Evolutionary conservation across 306 rosid genomes (phyloP).

Genomic region (Echinosophora koreensis): DNA sequence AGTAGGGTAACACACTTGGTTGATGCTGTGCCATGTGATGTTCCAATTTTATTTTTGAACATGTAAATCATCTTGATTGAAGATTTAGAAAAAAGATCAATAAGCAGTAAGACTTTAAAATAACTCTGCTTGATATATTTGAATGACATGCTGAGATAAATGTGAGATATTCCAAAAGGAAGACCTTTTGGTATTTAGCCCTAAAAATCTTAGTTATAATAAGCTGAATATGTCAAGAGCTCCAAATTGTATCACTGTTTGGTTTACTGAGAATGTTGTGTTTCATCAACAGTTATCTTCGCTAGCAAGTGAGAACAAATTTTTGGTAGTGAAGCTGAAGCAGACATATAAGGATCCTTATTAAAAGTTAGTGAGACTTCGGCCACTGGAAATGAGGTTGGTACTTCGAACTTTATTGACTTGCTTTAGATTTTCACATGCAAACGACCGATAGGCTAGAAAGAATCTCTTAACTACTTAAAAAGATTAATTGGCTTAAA

Average conservation of each 20-base stretch:
- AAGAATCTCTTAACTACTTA: not conserved
- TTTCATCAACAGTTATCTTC: conserved; percentile 67
- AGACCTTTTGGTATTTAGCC: conserved; percentile 11
- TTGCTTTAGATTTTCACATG: not conserved
- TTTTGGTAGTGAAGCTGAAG: conserved; percentile 64
- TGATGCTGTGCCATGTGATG: conserved; percentile 1
- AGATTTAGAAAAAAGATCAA: conserved; percentile 8
- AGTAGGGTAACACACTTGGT: not conserved
- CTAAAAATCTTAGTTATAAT: not conserved
- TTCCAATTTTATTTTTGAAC: not conserved
- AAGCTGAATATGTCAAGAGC: not conserved
- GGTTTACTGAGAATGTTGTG: conserved; percentile 46
- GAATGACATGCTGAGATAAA: conserved; percentile 13
- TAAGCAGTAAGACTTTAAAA: not conserved
- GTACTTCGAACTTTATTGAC: conserved; percentile 32
- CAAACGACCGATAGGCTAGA: not conserved
- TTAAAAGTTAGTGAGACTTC: conserved; percentile 52
- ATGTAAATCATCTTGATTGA: conserved; percentile 27
- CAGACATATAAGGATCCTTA: conserved; percentile 48
- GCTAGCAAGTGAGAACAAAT: conserved; percentile 67
- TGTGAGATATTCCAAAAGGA: conserved; percentile 6
- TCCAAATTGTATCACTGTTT: not conserved
- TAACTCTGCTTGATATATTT: not conserved
- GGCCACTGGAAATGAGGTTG: conserved; percentile 58
- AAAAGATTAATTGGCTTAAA: conserved; percentile 17